Evolutionary conservation across 345 rosid species (phyloP), one percentile per base, ranked within the genome.

Genomic region (Eucalyptus fibrosa): DNA sequence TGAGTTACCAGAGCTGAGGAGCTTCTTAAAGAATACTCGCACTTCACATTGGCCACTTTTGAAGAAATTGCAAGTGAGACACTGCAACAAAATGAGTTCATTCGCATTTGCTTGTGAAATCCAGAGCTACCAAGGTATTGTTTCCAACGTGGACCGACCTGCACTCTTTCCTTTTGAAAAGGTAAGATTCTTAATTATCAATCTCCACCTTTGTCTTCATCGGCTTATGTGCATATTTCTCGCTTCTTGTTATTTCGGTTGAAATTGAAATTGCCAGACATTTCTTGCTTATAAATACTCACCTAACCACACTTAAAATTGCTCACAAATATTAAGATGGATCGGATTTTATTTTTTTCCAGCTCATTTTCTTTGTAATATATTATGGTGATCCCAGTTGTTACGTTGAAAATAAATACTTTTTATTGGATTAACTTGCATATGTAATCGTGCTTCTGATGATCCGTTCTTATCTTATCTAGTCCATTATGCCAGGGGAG

Each of bases 81-180:
- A 65, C 0, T 65, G 72, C 34, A 15, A 15, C 19, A 65, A 65
- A 30, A 65, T 65, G 9, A 65, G 72, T 0, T n/a, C 37, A 14
- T 30, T 65, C 72, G 0, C 10, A 15, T 65, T 65, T n/a, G 34
- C 72, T 30, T 30, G 37, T 65, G 72, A 65, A 0, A 14, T 65
- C 72, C 37, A 65, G 0, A 7, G 3, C 9, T 65, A 1, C 37
- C 72, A 13, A 15, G 2, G 1, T 30, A 65, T 0, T 30, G 0
- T 0, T 65, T 3, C 10, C 37, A 65, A n/a, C 1, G 0, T 0
- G 19, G 14, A 65, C 5, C 72, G 1, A 14, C 37, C 19, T 30
- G 19, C 5, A n/a, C 37, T 65, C 18, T 30, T 65, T 15, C 0
- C 18, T 30, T 65, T 65, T 65, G 72, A 65, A 15, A 65, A 65